Conservation (phyloP, 208 protist genomes). For the Angomonas deanei region DNA sequence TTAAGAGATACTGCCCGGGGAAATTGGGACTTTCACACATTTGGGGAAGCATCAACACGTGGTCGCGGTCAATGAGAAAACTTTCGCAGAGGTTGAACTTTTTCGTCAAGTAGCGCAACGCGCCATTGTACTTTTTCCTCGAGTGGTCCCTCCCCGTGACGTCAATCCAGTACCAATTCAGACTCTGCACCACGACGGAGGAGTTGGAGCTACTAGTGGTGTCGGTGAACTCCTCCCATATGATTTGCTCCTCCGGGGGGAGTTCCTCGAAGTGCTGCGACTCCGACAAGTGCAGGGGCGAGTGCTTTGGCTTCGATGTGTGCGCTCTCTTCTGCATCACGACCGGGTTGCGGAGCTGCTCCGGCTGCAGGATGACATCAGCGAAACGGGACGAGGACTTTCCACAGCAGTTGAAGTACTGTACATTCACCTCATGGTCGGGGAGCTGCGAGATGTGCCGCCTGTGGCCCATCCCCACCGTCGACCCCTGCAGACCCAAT, state of each 20-base stretch:
- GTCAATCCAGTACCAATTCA: slow-evolving; percentile 89
- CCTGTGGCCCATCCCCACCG: slow-evolving; percentile 1
- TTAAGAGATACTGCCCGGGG: slow-evolving; percentile 75
- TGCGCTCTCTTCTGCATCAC: slow-evolving; percentile 45
- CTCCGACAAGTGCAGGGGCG: not conserved
- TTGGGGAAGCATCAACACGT: slow-evolving; percentile 70
- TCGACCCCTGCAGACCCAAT: slow-evolving; percentile 6
- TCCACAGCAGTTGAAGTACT: slow-evolving; percentile 83
- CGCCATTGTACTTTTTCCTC: slow-evolving; percentile 50
- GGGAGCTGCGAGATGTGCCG: slow-evolving; percentile 22
- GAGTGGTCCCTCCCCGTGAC: slow-evolving; percentile 64
- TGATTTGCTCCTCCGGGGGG: slow-evolving; percentile 13
- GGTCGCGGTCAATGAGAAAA: slow-evolving; percentile 77
- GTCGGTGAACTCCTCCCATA: slow-evolving; percentile 27
- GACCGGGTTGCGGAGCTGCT: slow-evolving; percentile 51
- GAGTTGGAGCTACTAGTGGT: slow-evolving; percentile 17
- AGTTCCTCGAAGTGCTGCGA: slow-evolving; percentile 12
- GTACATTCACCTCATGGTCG: slow-evolving; percentile 49
- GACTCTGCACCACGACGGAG: slow-evolving; percentile 69
- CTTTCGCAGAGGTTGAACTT: slow-evolving; percentile 73
- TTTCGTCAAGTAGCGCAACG: slow-evolving; percentile 50
- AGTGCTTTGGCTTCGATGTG: not conserved
- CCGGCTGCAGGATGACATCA: slow-evolving; percentile 52
- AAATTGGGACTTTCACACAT: slow-evolving; percentile 61
- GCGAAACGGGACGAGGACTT: slow-evolving; percentile 31